A percentile compares a stretch with the other conserved stretches of the same genome.
phyloP scores from a whole-genome alignment of 345 rosid genomes.

The Draba incana region DNA sequence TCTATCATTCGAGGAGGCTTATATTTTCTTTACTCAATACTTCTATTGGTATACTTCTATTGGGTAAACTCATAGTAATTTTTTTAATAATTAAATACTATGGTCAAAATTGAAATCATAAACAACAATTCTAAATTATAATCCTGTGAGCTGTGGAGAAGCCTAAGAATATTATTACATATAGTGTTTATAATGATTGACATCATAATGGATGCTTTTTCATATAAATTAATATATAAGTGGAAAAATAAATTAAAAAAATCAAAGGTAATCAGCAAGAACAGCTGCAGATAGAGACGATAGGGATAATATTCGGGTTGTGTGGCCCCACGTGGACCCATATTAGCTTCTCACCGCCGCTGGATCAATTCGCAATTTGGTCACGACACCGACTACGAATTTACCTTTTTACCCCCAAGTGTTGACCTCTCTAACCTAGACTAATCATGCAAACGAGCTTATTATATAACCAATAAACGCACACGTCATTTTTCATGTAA shows the following conservation, averaged over 20 bases:
- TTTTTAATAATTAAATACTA: neutral
- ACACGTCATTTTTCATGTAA: slow-evolving; percentile 27
- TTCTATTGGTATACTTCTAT: too few species aligned
- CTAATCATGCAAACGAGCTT: slow-evolving; percentile 42
- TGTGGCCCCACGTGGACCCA: slow-evolving; percentile 38
- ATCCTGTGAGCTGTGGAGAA: slow-evolving; percentile 41
- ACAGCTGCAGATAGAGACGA: slow-evolving; percentile 70
- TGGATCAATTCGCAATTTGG: slow-evolving; percentile 32
- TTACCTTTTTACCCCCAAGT: slow-evolving; percentile 46
- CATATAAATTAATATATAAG: slow-evolving; percentile 19
- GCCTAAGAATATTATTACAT: slow-evolving; percentile 38
- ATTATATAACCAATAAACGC: neutral
- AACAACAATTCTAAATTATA: slow-evolving; percentile 7
- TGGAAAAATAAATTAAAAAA: neutral
- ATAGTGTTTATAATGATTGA: slow-evolving; percentile 41
- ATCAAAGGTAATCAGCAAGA: slow-evolving; percentile 40
- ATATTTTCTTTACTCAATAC: slow-evolving; percentile 14
- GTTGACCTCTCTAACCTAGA: slow-evolving; percentile 37
- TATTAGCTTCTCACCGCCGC: slow-evolving; percentile 60
- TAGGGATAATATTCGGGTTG: slow-evolving; percentile 48
- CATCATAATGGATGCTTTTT: slow-evolving; percentile 43
- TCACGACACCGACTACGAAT: slow-evolving; percentile 2
- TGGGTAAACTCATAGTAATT: slow-evolving; percentile 20
- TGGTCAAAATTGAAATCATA: slow-evolving; percentile 11
- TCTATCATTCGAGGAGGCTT: slow-evolving; percentile 5